These are phyloP conservation scores for Neoscytalidium dimidiatum DNA, from an alignment of 2,329 filamentous ascomycete genomes.

Conservation along the genomic window DNA sequence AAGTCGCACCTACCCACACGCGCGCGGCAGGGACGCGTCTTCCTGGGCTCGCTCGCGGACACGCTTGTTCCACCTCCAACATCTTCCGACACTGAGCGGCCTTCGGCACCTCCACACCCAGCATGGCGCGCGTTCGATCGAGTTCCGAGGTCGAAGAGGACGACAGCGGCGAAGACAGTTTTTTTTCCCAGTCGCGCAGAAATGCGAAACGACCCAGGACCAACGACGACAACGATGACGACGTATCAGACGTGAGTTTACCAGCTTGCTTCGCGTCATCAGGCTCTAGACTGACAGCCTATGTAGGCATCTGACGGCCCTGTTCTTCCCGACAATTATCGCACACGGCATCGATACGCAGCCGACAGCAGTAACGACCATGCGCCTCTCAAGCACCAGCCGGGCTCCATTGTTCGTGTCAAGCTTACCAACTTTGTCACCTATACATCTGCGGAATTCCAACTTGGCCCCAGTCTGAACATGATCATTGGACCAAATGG, in stretches of 20 bases:
- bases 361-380: slow-evolving; percentile 20
- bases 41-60: neutral
- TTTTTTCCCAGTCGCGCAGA: neutral
- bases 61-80: neutral
- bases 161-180: slow-evolving; percentile 1
- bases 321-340: slow-evolving; percentile 20
- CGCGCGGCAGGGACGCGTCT: slow-evolving; percentile 16
- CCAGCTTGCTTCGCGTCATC: neutral
- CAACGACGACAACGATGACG: slow-evolving; percentile 7
- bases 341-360: slow-evolving; percentile 13
- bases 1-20: neutral
- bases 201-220: slow-evolving; percentile 7
- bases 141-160: slow-evolving; percentile 14
- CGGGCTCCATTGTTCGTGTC: slow-evolving; percentile 87
- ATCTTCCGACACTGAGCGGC: neutral
- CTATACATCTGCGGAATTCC: slow-evolving; percentile 88
- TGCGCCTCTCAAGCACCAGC: slow-evolving; percentile 43
- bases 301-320: neutral
- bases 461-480: slow-evolving; percentile 88
- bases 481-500: slow-evolving; percentile 99
- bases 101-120: neutral
- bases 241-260: slow-evolving; percentile 2
- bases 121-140: slow-evolving; percentile 9
- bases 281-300: neutral
- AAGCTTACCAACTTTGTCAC: slow-evolving; percentile 89